Base-by-base conservation (phyloP, 148 eudicot genomes). In the Diospyros kaki region DNA sequence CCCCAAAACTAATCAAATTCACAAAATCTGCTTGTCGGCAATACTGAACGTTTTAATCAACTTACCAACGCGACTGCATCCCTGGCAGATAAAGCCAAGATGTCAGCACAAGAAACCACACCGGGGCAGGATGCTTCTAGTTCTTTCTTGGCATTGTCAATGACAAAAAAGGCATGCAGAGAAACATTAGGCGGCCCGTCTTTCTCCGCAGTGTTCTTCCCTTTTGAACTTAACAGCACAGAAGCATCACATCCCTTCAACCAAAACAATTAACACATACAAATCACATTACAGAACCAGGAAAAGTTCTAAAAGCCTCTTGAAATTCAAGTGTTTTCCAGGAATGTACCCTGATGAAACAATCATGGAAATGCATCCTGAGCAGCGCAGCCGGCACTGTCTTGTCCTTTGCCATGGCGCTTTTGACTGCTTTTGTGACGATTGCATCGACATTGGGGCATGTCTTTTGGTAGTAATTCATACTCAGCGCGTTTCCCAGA, bases 281-380 rank as follows among this genome's bases (percentile, higher is more conserved):
- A 71, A 64, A 43, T 53, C 3, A 71, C 45, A 9, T 9, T 48
- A 12, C 43, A 17, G 8, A 55, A 38, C 18, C 43, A 52, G 43
- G 28, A 3, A 6, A 75, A 43, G 1, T 14, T 38, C 54, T 1
- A 50, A 58, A 38, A 66, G 13, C 18, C 55, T 11, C 18, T 59
- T 7, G 55, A 56, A 1, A 17, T 46, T 12, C 6, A 39, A 12
- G 63, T 10, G 18, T 11, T 2, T 5, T 54, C 15, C 13, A 52
- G 39, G 65, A 11, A 3, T 9, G 40, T 87, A 91, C 98, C 94
- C 98, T 83, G 41, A 93, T 72, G 84, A 93, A 93, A 71, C 98
- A 93, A 70, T 93, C 98, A 63, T 93, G 98, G 86, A 93, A 93
- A 73, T 93, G 98, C 98, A 93, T 80, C 48, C 96, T 84, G 58